These are phyloP conservation scores for Leucaena leucocephala DNA, from an alignment of 306 rosid genomes.

Conservation along the genomic window DNA sequence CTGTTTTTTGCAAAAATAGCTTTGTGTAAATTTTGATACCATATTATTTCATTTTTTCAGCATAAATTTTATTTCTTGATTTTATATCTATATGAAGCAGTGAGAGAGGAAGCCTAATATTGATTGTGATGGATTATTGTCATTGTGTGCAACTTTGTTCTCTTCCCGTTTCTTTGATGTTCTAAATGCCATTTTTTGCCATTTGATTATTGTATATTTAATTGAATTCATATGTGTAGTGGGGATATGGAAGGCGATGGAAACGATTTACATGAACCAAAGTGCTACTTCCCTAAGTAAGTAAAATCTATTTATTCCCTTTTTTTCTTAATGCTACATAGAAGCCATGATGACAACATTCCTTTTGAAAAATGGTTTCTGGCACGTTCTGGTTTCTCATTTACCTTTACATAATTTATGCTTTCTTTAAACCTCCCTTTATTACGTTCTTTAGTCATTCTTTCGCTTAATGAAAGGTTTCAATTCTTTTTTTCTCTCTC, in stretches of 20 bases:
- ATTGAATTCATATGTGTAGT: slow-evolving; percentile 32
- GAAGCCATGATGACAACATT: slow-evolving; percentile 16
- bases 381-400: neutral
- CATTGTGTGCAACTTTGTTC: neutral
- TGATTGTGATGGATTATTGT: slow-evolving; percentile 20
- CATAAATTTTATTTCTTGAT: neutral
- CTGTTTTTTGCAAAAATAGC: slow-evolving; percentile 9
- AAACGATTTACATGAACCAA: slow-evolving; percentile 39
- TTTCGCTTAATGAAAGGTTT: neutral
- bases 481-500: neutral
- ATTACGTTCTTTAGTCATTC: neutral
- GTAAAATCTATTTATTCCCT: slow-evolving; percentile 36
- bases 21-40: neutral
- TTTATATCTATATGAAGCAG: neutral
- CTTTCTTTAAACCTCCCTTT: neutral
- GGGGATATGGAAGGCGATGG: slow-evolving; percentile 46
- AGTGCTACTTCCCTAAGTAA: slow-evolving; percentile 65
- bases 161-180: neutral
- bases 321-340: slow-evolving; percentile 9
- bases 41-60: neutral
- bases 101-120: neutral
- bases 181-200: neutral
- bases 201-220: slow-evolving; percentile 2
- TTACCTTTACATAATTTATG: slow-evolving; percentile 13
- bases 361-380: slow-evolving; percentile 10